phyloP scores from a whole-genome alignment of 306 rosid species.

The Vachellia pachyceras region DNA sequence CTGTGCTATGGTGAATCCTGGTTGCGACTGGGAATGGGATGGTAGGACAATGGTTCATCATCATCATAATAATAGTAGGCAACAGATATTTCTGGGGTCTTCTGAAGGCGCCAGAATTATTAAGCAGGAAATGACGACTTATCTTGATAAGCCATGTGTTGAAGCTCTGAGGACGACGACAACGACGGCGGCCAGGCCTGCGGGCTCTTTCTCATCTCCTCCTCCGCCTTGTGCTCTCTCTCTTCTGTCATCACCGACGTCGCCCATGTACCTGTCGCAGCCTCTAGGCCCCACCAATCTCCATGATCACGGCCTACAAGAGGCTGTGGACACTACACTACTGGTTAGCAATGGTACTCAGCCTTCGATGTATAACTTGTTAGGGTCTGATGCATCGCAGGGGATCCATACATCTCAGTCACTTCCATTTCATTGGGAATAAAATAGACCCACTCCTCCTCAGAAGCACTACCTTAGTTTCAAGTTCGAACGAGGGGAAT shows the following conservation, averaged over 20 bases:
- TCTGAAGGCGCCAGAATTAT: slow-evolving; percentile 31
- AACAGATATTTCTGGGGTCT: slow-evolving; percentile 59
- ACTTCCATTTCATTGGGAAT: slow-evolving; percentile 84
- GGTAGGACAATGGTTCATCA: slow-evolving; percentile 40
- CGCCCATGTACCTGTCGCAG: slow-evolving; percentile 59
- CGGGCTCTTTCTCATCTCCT: slow-evolving; percentile 36
- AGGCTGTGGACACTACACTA: slow-evolving; percentile 59
- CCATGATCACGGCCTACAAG: slow-evolving; percentile 48
- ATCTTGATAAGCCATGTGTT: background rate
- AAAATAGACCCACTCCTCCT: slow-evolving; percentile 15
- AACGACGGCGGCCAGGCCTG: background rate
- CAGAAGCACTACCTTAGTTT: background rate
- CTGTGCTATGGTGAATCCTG: slow-evolving; percentile 33
- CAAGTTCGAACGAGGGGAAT: background rate
- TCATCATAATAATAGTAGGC: slow-evolving; percentile 21
- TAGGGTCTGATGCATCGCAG: slow-evolving; percentile 57
- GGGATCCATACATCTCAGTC: slow-evolving; percentile 58
- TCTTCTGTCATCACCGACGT: slow-evolving; percentile 95
- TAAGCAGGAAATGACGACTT: background rate
- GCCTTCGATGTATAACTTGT: slow-evolving; percentile 54
- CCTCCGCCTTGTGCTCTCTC: slow-evolving; percentile 97
- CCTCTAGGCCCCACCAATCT: slow-evolving; percentile 56
- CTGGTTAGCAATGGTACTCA: slow-evolving; percentile 52
- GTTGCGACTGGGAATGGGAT: slow-evolving; percentile 35
- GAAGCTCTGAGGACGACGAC: background rate